Evolutionary conservation across 495 filamentous ascomycete species (phyloP).

Genomic region (Lasiosphaeris hirsuta): DNA sequence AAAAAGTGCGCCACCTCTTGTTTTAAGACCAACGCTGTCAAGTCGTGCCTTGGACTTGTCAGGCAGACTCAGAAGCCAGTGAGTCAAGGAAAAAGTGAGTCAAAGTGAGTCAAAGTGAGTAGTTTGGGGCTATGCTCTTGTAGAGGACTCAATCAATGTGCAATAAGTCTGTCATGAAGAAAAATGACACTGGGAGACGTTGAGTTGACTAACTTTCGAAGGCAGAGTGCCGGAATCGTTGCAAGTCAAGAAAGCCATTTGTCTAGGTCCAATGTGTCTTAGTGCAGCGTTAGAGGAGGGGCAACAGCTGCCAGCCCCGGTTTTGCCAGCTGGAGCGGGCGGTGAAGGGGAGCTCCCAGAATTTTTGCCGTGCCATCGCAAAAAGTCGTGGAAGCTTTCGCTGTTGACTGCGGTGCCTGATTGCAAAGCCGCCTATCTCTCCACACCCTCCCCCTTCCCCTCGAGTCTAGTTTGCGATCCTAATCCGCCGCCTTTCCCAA

Average conservation of each 20-base stretch:
- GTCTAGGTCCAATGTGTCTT: not conserved
- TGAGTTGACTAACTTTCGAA: too few species aligned
- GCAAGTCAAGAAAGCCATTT: too few species aligned
- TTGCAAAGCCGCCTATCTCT: slow-evolving; percentile 28
- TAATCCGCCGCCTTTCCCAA: too few species aligned
- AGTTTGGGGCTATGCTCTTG: too few species aligned
- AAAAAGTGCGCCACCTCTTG: slow-evolving; percentile 31
- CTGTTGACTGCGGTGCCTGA: slow-evolving; percentile 15
- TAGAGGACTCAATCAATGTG: too few species aligned
- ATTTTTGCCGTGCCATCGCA: slow-evolving; percentile 31
- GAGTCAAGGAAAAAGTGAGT: too few species aligned
- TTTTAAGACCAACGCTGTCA: not conserved
- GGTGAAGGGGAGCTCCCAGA: slow-evolving; percentile 22
- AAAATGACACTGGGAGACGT: too few species aligned
- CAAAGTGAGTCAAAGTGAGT: too few species aligned
- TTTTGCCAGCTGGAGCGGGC: slow-evolving; percentile 20
- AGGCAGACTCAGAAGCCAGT: too few species aligned
- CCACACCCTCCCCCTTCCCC: slow-evolving; percentile 12
- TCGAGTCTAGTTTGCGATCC: too few species aligned
- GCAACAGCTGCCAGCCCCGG: slow-evolving; percentile 5
- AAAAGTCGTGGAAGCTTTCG: slow-evolving; percentile 29
- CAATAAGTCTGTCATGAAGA: too few species aligned
- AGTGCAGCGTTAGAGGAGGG: slow-evolving; percentile 3
- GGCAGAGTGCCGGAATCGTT: too few species aligned
- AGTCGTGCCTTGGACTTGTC: not conserved